Percentiles rank a stretch among this genome's conserved stretches.
Conservation (phyloP, 805 yeast genomes). For the Ogataea wickerhamii region DNA sequence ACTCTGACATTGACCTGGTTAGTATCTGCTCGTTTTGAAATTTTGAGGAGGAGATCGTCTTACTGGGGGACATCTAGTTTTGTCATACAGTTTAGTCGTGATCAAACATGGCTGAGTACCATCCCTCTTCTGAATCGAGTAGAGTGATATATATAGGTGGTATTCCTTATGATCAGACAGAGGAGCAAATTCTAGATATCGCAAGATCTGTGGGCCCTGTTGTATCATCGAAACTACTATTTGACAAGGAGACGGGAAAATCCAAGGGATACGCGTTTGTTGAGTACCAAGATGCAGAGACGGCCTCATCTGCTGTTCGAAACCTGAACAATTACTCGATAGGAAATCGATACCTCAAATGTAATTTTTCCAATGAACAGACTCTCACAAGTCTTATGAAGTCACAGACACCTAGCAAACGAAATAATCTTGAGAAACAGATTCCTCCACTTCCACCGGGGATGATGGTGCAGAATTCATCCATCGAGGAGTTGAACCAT, state of each 20-base stretch:
- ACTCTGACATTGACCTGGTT: no score
- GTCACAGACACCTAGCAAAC: slow-evolving; percentile 13
- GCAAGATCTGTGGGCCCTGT: slow-evolving; percentile 90
- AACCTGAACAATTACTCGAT: slow-evolving; percentile 76
- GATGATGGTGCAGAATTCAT: slow-evolving; percentile 35
- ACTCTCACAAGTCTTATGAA: slow-evolving; percentile 23
- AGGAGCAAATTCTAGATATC: slow-evolving; percentile 81
- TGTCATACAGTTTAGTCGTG: no score
- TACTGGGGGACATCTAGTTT: no score
- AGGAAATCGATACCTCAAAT: slow-evolving; percentile 68
- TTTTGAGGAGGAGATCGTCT: no score
- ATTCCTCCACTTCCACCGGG: slow-evolving; percentile 58
- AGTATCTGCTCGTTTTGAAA: no score
- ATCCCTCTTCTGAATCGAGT: slow-evolving; percentile 24
- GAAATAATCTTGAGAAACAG: slow-evolving; percentile 22
- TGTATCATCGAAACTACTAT: slow-evolving; percentile 64
- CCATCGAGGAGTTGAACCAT: slow-evolving; percentile 34
- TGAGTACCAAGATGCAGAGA: slow-evolving; percentile 75
- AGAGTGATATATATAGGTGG: slow-evolving; percentile 73
- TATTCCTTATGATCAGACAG: slow-evolving; percentile 90
- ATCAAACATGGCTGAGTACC: not conserved
- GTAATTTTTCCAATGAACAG: slow-evolving; percentile 66
- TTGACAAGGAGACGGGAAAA: slow-evolving; percentile 85
- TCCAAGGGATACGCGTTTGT: slow-evolving; percentile 90
- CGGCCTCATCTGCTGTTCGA: slow-evolving; percentile 88